Conservation (phyloP, 1,284 basidiomycete species). For the Volvariella volvacea region DNA sequence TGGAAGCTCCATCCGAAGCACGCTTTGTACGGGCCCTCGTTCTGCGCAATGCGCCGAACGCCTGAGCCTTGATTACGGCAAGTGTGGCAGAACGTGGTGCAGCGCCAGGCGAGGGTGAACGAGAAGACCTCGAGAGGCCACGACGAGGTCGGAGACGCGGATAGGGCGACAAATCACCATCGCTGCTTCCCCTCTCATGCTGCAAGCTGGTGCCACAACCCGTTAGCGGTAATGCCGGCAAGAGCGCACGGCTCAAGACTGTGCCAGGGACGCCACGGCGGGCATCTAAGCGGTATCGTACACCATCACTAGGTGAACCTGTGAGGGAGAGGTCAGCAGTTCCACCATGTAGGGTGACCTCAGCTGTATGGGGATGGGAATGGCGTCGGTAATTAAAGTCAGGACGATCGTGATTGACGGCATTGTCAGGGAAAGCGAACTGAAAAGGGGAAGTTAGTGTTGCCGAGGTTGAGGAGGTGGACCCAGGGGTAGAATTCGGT, state of each 20-base stretch:
- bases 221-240: constrained; percentile 39
- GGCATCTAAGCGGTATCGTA: constrained; percentile 50
- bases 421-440: constrained; percentile 52
- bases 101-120: constrained; percentile 65
- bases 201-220: constrained; percentile 24
- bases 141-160: constrained; percentile 37
- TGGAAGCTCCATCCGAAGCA: constrained; percentile 63
- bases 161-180: constrained; percentile 43
- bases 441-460: constrained; percentile 54
- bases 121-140: constrained; percentile 43
- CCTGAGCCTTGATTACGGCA: constrained; percentile 81
- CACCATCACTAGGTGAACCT: constrained; percentile 40
- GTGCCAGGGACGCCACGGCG: constrained; percentile 42
- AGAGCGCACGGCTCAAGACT: constrained; percentile 35
- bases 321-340: constrained; percentile 64
- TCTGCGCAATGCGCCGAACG: constrained; percentile 75
- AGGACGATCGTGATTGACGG: constrained; percentile 45
- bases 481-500: constrained; percentile 56
- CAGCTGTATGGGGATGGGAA: constrained; percentile 40
- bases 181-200: constrained; percentile 50
- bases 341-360: constrained; percentile 63
- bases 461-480: constrained; percentile 50
- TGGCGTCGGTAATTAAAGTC: constrained; percentile 63
- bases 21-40: constrained; percentile 68
- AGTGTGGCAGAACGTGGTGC: constrained; percentile 69